A percentile compares a stretch with the other conserved stretches of the same genome.
These are phyloP conservation scores for Vigna radiata DNA, from an alignment of 306 rosid genomes.

Conservation along the genomic window DNA sequence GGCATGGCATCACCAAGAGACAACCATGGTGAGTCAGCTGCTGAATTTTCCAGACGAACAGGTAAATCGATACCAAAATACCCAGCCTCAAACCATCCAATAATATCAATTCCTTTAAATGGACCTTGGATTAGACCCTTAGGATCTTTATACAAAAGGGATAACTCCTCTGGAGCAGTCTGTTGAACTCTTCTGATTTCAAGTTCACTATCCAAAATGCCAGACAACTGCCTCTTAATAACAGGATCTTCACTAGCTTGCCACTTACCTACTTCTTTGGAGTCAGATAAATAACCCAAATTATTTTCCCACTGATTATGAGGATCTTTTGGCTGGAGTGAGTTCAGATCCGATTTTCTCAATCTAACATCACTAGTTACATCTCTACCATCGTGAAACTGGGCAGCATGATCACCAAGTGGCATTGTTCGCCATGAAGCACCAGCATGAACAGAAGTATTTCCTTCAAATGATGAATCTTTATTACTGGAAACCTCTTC, in stretches of 20 bases:
- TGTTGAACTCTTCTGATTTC: conserved; percentile 67
- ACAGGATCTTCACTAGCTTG: conserved; percentile 58
- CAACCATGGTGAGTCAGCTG: conserved; percentile 68
- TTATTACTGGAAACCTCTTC: conserved; percentile 59
- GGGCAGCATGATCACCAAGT: conserved; percentile 54
- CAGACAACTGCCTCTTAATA: conserved; percentile 79
- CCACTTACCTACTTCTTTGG: conserved; percentile 74
- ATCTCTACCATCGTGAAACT: conserved; percentile 67
- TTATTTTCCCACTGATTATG: conserved; percentile 61
- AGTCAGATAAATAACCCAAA: conserved; percentile 52
- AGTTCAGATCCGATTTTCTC: conserved; percentile 60
- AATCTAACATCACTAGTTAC: conserved; percentile 56
- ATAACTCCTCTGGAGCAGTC: conserved; percentile 77
- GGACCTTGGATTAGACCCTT: conserved; percentile 92
- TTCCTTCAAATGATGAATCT: conserved; percentile 63
- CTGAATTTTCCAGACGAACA: conserved; percentile 65
- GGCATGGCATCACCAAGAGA: conserved; percentile 97
- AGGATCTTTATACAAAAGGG: conserved; percentile 85
- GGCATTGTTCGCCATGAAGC: conserved; percentile 59
- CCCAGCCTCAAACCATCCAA: conserved; percentile 97
- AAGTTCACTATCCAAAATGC: conserved; percentile 75
- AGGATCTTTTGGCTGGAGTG: conserved; percentile 65
- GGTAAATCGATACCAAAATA: conserved; percentile 95
- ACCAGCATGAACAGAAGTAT: conserved; percentile 56
- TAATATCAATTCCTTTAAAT: conserved; percentile 86